These are phyloP conservation scores for Pleurozium schreberi DNA, from an alignment of 225 moss, liverwort and hornwort genomes.

Conservation along the genomic window DNA sequence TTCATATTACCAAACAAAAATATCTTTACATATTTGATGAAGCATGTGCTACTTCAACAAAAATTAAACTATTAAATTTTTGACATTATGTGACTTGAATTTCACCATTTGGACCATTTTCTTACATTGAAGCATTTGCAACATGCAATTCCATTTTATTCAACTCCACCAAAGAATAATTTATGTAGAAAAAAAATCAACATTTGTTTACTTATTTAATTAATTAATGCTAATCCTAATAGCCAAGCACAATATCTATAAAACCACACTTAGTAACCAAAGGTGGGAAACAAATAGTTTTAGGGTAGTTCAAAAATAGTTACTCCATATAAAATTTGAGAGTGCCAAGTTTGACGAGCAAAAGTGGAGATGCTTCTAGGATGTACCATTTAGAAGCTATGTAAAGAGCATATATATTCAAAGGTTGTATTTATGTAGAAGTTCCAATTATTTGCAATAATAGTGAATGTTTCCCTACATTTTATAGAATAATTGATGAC, in stretches of 20 bases:
- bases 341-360: rapidly evolving
- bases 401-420: neutral
- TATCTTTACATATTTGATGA: neutral
- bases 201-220: neutral
- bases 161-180: neutral
- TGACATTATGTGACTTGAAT: neutral
- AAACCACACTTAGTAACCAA: neutral
- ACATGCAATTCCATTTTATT: neutral
- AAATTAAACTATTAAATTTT: neutral
- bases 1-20: neutral
- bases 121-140: neutral
- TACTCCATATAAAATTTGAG: neutral
- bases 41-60: neutral
- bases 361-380: neutral
- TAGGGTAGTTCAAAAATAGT: rapidly evolving
- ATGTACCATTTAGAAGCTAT: neutral
- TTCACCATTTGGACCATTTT: neutral
- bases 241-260: neutral
- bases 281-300: neutral
- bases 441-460: neutral
- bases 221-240: neutral
- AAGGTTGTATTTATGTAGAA: neutral
- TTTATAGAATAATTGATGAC: neutral
- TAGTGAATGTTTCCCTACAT: neutral
- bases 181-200: neutral